A percentile compares a stretch with the other conserved stretches of the same genome.
Conservation (phyloP, 495 filamentous ascomycete genomes). For the Aspergillus cavernicola region DNA sequence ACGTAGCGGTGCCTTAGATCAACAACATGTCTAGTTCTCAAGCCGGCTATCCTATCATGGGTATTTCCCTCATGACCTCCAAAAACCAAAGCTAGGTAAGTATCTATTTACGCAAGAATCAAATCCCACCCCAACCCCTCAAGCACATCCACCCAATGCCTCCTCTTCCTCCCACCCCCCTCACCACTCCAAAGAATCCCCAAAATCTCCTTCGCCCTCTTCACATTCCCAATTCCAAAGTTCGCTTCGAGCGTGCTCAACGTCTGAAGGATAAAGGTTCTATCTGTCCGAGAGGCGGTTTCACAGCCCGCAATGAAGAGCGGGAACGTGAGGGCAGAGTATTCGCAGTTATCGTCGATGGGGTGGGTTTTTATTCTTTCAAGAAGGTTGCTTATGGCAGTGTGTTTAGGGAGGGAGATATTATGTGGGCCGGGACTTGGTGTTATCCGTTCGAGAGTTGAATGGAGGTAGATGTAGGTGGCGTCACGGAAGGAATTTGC, state of each 20-base stretch:
- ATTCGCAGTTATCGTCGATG: constrained; percentile 39
- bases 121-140: constrained; percentile 42
- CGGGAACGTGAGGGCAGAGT: constrained; percentile 43
- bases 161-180: constrained; percentile 4
- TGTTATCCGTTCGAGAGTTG: constrained; percentile 33
- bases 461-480: constrained; percentile 41
- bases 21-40: too few relatives aligned
- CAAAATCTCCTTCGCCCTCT: constrained; percentile 39
- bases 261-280: constrained; percentile 27
- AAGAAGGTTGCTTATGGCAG: constrained; percentile 31
- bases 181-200: constrained; percentile 27
- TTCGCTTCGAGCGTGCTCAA: constrained; percentile 33
- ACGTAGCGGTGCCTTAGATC: too few relatives aligned
- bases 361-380: constrained; percentile 25
- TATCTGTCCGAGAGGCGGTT: constrained; percentile 22
- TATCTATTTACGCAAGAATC: constrained; percentile 27
- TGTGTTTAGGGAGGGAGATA: constrained; percentile 22
- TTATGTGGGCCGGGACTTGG: not conserved
- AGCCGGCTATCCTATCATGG: too few relatives aligned
- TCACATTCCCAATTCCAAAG: constrained; percentile 43
- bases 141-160: constrained; percentile 41
- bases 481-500: constrained; percentile 45
- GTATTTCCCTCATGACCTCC: too few relatives aligned
- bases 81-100: too few relatives aligned
- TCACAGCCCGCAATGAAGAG: constrained; percentile 42